Conservation (phyloP, 176 grass and related monocot genomes). For the Triticum dicoccoides region DNA sequence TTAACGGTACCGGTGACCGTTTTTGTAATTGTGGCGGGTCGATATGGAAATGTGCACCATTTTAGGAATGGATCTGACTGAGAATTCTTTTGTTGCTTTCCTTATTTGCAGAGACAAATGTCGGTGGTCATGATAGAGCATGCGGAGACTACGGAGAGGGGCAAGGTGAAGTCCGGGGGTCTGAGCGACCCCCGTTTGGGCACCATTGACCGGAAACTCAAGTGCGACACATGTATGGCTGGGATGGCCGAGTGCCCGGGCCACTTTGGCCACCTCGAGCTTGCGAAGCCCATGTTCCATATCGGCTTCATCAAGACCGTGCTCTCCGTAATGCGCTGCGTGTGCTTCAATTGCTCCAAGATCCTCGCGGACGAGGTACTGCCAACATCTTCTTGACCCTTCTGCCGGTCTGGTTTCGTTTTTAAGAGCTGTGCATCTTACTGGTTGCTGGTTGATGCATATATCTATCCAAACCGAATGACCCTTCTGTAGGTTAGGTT, state of each 20-base stretch:
- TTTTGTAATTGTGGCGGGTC: not conserved
- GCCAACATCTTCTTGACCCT: not conserved
- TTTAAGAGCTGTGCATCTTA: not conserved
- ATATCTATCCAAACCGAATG: not conserved
- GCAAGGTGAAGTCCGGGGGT: conserved; percentile 79
- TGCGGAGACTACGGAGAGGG: conserved; percentile 91
- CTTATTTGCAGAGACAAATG: conserved; percentile 89
- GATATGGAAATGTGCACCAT: not conserved
- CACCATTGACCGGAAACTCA: conserved; percentile 90
- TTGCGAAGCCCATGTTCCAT: conserved; percentile 95
- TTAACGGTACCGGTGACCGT: not conserved
- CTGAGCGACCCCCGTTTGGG: conserved; percentile 88
- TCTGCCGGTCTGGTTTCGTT: not conserved
- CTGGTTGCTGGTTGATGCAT: not conserved
- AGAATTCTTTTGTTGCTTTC: not conserved
- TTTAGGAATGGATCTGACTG: not conserved
- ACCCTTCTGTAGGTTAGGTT: not conserved
- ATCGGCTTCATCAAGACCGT: conserved; percentile 95
- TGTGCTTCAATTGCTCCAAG: conserved; percentile 99
- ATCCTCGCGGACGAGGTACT: conserved; percentile 91
- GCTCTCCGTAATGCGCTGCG: conserved; percentile 91
- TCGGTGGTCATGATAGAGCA: conserved; percentile 84
- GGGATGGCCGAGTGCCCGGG: conserved; percentile 96
- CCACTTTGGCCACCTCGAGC: conserved; percentile 97
- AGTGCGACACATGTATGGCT: conserved; percentile 96